Evolutionary conservation across 2,329 filamentous ascomycete genomes (phyloP).

Genomic region (Sphaerulina musiva): DNA sequence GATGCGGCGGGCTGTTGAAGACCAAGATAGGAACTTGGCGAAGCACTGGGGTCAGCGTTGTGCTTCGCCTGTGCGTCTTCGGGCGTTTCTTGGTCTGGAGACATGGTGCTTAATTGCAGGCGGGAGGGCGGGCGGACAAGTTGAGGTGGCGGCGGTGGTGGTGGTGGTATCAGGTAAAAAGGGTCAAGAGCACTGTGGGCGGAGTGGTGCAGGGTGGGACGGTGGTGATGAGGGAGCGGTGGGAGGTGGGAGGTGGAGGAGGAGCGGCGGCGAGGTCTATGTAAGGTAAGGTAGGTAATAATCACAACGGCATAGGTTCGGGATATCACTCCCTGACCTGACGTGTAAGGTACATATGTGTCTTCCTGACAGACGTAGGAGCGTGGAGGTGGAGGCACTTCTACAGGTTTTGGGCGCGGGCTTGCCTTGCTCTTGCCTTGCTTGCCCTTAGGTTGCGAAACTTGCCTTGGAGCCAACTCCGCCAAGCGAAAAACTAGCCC

Average conservation of each 20-base stretch:
- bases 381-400: too few species aligned
- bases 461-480: not conserved
- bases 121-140: not conserved
- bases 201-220: too few species aligned
- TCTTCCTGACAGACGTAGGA: too few species aligned
- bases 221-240: too few species aligned
- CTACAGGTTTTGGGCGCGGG: too few species aligned
- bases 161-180: not conserved
- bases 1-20: slow-evolving; percentile 18
- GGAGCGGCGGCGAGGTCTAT: not conserved
- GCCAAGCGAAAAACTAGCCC: too few species aligned
- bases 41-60: slow-evolving; percentile 23
- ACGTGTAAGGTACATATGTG: too few species aligned
- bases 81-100: slow-evolving; percentile 15
- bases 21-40: slow-evolving; percentile 28
- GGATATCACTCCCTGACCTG: not conserved
- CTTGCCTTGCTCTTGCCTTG: not conserved
- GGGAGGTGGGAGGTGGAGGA: not conserved
- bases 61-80: slow-evolving; percentile 18
- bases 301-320: not conserved
- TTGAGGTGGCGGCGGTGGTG: not conserved
- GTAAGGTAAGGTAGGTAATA: not conserved
- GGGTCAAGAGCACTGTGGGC: not conserved
- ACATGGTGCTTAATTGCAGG: slow-evolving; percentile 11
- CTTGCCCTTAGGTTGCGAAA: not conserved